These are phyloP conservation scores for Yarrowia yakushimensis DNA, from an alignment of 805 yeast genomes.

Conservation along the genomic window DNA sequence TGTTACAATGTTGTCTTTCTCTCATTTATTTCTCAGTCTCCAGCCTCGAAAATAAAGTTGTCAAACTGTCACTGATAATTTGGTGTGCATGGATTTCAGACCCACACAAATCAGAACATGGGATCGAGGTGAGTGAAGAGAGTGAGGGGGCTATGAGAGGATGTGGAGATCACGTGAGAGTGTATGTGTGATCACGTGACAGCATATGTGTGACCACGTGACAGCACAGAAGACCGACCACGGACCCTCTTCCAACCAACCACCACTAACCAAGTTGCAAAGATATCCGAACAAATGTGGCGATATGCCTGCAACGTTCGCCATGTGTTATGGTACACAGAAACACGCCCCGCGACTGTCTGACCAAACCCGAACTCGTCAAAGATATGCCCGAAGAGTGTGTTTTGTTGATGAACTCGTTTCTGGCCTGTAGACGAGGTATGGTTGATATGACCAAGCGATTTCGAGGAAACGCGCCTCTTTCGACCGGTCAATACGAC, in stretches of 20 bases:
- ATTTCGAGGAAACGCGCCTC: constrained; percentile 88
- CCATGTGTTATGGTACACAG: constrained; percentile 93
- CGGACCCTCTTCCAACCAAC: no score
- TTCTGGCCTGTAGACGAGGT: constrained; percentile 84
- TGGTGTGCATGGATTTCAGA: background rate
- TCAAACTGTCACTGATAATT: background rate
- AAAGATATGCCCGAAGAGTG: constrained; percentile 84
- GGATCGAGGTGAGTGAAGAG: constrained; percentile 5
- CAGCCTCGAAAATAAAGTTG: background rate
- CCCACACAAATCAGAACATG: background rate
- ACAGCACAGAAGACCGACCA: no score
- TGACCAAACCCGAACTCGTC: constrained; percentile 72
- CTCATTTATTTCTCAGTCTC: no score
- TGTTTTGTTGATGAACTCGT: constrained; percentile 75
- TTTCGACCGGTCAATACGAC: constrained; percentile 89
- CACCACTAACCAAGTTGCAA: constrained; percentile 58
- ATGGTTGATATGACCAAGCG: constrained; percentile 85
- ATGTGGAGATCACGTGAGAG: no score
- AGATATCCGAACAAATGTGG: constrained; percentile 92
- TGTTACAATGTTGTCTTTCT: no score
- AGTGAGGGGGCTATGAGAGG: no score
- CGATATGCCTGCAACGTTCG: constrained; percentile 90
- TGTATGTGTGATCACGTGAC: no score
- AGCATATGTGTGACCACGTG: no score
- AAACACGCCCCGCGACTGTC: constrained; percentile 83